Conservation (phyloP, 352 stramenopile genomes). For the Globisporangium irregulare region DNA sequence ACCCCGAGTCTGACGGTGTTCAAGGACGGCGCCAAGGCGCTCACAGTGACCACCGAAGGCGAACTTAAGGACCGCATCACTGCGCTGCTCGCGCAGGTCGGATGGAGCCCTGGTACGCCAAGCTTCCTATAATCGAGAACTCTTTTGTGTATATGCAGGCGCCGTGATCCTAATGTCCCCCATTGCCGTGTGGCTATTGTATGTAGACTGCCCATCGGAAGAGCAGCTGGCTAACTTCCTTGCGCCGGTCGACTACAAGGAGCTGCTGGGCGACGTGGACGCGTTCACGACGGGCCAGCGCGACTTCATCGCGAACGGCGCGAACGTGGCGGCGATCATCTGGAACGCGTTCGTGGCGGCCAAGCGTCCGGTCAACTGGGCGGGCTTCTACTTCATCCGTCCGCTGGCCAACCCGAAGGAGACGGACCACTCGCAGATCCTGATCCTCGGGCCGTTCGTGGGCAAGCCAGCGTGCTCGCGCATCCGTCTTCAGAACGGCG, state of each 20-base stretch:
- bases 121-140: background rate
- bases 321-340: slow-evolving; percentile 79
- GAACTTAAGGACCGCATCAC: slow-evolving; percentile 51
- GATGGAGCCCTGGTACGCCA: slow-evolving; percentile 51
- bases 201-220: slow-evolving; percentile 41
- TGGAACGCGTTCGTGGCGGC: slow-evolving; percentile 75
- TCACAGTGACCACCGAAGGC: slow-evolving; percentile 36
- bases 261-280: slow-evolving; percentile 55
- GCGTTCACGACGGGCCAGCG: slow-evolving; percentile 64
- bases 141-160: background rate
- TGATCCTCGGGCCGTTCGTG: slow-evolving; percentile 79
- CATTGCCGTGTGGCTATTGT: background rate
- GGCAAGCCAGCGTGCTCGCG: slow-evolving; percentile 81
- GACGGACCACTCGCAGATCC: slow-evolving; percentile 48
- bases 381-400: slow-evolving; percentile 77
- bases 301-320: slow-evolving; percentile 77
- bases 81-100: slow-evolving; percentile 47
- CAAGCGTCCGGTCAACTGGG: slow-evolving; percentile 72
- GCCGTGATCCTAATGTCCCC: background rate
- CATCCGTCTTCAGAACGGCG: slow-evolving; percentile 71
- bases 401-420: slow-evolving; percentile 57
- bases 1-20: slow-evolving; percentile 45
- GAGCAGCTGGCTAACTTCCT: slow-evolving; percentile 58
- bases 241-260: slow-evolving; percentile 57
- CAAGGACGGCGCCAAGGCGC: slow-evolving; percentile 39